phyloP scores from a whole-genome alignment of 345 rosid species.

The thale cress (Arabidopsis thaliana) region DNA sequence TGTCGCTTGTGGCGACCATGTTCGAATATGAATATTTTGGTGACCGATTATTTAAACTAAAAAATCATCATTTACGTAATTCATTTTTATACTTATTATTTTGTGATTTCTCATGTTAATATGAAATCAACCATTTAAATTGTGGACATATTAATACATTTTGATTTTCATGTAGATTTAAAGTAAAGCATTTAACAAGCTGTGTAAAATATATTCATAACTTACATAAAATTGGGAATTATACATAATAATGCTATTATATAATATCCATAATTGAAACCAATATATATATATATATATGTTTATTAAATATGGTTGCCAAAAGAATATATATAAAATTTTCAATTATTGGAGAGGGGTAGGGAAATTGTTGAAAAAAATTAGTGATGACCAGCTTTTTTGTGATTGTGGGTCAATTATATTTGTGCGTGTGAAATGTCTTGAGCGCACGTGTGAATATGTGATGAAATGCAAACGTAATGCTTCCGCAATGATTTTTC shows the following conservation, averaged over 20 bases:
- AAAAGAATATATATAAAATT: not conserved
- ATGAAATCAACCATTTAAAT: not conserved
- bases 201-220: not conserved
- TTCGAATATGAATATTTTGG: not conserved
- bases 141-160: not conserved
- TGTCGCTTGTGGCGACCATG: conserved; percentile 12
- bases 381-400: conserved; percentile 22
- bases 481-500: conserved; percentile 40
- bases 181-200: too few species aligned
- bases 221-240: not conserved
- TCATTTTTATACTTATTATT: not conserved
- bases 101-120: not conserved
- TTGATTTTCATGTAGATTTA: not conserved
- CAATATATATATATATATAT: not conserved
- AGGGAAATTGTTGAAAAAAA: conserved; percentile 23
- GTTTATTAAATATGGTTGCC: not conserved
- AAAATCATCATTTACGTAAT: not conserved
- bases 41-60: not conserved
- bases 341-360: conserved; percentile 39
- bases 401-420: conserved; percentile 31
- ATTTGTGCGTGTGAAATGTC: conserved; percentile 31
- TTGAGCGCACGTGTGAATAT: conserved; percentile 27
- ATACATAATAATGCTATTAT: not conserved
- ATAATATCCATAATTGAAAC: not conserved
- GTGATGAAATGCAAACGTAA: conserved; percentile 48